Evolutionary conservation across 192 early-diverging fungal species (phyloP), one percentile per base, ranked within the genome.

Genomic region (Geosiphon pyriformis): DNA sequence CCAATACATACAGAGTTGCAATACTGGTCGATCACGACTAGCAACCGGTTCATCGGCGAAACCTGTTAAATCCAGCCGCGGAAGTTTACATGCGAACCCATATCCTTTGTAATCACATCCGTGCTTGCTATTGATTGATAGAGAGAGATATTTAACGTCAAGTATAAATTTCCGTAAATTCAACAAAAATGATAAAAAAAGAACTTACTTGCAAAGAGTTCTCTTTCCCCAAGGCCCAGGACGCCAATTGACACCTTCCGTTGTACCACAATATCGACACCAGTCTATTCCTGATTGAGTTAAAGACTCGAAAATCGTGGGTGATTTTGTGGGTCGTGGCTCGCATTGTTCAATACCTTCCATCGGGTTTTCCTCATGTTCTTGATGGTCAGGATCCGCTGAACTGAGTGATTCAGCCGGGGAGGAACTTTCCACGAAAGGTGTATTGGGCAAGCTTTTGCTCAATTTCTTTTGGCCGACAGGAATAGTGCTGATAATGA

Each of bases 101-200:
- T 94, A 95, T 31, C 93, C 93, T 76, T 93, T 93, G 73, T 92
- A 95, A 78, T 94, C 93, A 74, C 93, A 95, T 56, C 93, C 93
- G 72, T 95, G 93, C 77, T 94, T 94, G 75, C 80, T 84, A 72
- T 47, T 42, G 22, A 56, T 17, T 59, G 17, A 35, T 35, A 30
- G 22, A 31, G 29, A 56, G 30, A 67, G 64, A 52, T 7, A 70
- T 49, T n/a, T n/a, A n/a, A n/a, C n/a, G n/a, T n/a, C n/a, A n/a
- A n/a, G 6, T 37, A 31, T 37, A 52, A 64, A 51, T 48, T 6
- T 15, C 37, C 15, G 37, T 10, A 42, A 10, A 15, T 42, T 15
- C 37, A 61, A 60, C 35, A 46, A 67, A 23, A 10, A 23, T 23
- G 17, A 37, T 22, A 27, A 0, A 46, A 29, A 37, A 57, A 3